Base-by-base conservation (phyloP, 2,329 filamentous ascomycete genomes). In the Ophiostoma australiae region DNA sequence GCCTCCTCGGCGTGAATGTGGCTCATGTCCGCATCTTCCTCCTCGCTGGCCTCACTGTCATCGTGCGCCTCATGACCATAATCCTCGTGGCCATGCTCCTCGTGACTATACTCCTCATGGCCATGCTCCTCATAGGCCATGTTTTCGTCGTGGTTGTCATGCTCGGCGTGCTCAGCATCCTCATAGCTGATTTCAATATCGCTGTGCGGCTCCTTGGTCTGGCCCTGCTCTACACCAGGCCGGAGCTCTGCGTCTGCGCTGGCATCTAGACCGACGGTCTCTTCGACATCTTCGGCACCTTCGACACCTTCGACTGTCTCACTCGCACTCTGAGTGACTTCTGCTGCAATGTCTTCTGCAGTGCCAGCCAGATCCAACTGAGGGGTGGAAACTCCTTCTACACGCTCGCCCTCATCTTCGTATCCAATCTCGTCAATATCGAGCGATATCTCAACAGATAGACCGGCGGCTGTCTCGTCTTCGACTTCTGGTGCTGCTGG, bases 351-450 rank as follows among this genome's bases (percentile, higher is more conserved):
- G 61, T 65, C 35, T 4, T 20, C 35, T 66, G 20, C 35, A 23
- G 52, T 31, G 20, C 20, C 35, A 23, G 8, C 23, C 63, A 39
- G 33, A 33, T 65, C 20, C 33, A 65, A 17, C 61, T 35, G n/a
- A 35, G 58, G 58, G 27, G 31, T 63, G 58, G 27, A 1, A 27
- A 10, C 31, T 37, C 33, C 61, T 37, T 31, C 8, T n/a, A 11
- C 20, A 1, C 11, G 31, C 10, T 65, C 61, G 61, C n/a, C 37
- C 13, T 73, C 75, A 27, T 80, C 76, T 44, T 82, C 79, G 67
- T 80, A 80, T 61, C 79, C 79, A 35, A 79, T 80, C 68, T 82
- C 80, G 55, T 81, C 79, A 15, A 68, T 37, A 6, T 48, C 66
- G 75, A 72, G 23, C 73, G 73, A 1, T 23, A 66, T 39, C 63